A percentile compares a stretch with the other conserved stretches of the same genome.
phyloP scores from a whole-genome alignment of 1,284 basidiomycete genomes.

The Trichosporon ovoides region DNA sequence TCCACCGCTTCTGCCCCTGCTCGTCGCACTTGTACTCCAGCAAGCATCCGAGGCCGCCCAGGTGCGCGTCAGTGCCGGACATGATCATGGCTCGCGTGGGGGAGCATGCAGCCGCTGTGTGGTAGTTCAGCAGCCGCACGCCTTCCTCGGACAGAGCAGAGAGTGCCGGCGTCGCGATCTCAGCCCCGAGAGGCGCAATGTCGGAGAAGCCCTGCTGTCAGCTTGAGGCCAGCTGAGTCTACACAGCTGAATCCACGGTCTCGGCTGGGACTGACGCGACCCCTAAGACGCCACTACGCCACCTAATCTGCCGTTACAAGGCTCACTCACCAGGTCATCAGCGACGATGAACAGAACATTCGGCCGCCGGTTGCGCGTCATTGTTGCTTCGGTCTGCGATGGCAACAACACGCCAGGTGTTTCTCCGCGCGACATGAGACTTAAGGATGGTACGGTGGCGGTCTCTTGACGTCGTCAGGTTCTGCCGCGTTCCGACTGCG shows the following conservation, averaged over 20 bases:
- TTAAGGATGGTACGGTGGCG: background rate
- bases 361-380: conserved; percentile 8
- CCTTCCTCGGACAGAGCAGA: conserved; percentile 22
- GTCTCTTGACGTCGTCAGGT: background rate
- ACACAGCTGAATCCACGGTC: too few relatives aligned
- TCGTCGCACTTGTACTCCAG: conserved; percentile 7
- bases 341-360: conserved; percentile 13
- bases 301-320: background rate
- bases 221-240: background rate
- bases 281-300: background rate
- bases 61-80: conserved; percentile 12
- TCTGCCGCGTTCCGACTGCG: background rate
- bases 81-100: conserved; percentile 15
- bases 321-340: conserved; percentile 5
- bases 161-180: conserved; percentile 30
- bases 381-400: background rate
- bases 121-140: conserved; percentile 7
- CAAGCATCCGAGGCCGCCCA: conserved; percentile 11
- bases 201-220: conserved; percentile 25
- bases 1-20: conserved; percentile 7
- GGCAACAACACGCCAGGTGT: background rate
- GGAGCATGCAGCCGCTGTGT: conserved; percentile 19
- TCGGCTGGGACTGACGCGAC: too few relatives aligned
- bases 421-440: background rate
- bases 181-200: conserved; percentile 21